These are phyloP conservation scores for Colletotrichum plurivorum DNA, from an alignment of 2,329 filamentous ascomycete genomes.

Conservation along the genomic window DNA sequence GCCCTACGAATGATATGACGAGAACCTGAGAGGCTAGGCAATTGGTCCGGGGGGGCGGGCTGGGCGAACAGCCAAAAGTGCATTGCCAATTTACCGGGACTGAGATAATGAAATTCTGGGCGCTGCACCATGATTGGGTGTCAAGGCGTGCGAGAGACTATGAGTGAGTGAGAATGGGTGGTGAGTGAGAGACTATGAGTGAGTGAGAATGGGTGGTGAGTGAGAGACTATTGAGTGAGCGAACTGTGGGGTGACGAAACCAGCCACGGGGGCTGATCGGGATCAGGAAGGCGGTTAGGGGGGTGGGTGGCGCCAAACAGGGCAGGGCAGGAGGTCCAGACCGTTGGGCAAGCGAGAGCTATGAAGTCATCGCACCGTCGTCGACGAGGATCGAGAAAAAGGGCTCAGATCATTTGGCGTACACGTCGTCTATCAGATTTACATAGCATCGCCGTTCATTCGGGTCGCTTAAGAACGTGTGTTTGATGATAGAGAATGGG, in stretches of 20 bases:
- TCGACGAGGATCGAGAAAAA: slow-evolving; percentile 15
- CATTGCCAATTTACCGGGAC: slow-evolving; percentile 19
- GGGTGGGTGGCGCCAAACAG: slow-evolving; percentile 20
- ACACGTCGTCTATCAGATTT: slow-evolving; percentile 1
- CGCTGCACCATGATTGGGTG: too few species aligned
- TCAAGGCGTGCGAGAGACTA: too few species aligned
- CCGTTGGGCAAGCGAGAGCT: slow-evolving; percentile 28
- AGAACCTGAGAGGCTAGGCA: slow-evolving; percentile 16
- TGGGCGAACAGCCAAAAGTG: slow-evolving; percentile 1
- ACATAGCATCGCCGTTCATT: not conserved
- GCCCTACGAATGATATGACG: not conserved
- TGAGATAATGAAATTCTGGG: too few species aligned
- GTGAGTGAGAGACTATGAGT: not conserved
- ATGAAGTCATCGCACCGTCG: slow-evolving; percentile 38
- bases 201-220: not conserved
- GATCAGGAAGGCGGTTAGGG: slow-evolving; percentile 9
- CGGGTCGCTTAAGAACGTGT: not conserved
- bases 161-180: not conserved
- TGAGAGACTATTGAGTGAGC: not conserved
- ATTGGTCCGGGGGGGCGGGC: slow-evolving; percentile 21
- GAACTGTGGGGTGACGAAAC: not conserved
- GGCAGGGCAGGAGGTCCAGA: slow-evolving; percentile 14
- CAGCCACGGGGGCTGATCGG: slow-evolving; percentile 2
- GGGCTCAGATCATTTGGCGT: slow-evolving; percentile 19
- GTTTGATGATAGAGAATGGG: not conserved